phyloP scores from a whole-genome alignment of 2,329 filamentous ascomycete genomes.

The Calonectria montana region DNA sequence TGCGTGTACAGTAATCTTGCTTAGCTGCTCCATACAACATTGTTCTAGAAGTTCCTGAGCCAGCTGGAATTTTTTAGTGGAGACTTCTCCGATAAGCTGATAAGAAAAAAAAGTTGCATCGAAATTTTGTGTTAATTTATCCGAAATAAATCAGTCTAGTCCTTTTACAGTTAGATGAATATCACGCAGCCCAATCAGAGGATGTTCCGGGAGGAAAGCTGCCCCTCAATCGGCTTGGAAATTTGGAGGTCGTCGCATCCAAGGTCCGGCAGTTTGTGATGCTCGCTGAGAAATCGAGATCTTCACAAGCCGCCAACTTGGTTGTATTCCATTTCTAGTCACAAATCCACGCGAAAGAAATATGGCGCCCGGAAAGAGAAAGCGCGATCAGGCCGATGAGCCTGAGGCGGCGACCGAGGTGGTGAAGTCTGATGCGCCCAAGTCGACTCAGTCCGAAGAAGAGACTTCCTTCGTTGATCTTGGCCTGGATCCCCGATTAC shows the following conservation, averaged over 20 bases:
- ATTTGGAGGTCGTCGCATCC: slow-evolving; percentile 40
- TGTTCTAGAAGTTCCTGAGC: neutral
- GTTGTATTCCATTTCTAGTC: slow-evolving; percentile 8
- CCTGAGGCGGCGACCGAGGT: slow-evolving; percentile 48
- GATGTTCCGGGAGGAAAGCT: slow-evolving; percentile 26
- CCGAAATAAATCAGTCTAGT: neutral
- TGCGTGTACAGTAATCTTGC: neutral
- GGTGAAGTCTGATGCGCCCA: slow-evolving; percentile 43
- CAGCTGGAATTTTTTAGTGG: slow-evolving; percentile 13
- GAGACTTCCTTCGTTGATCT: slow-evolving; percentile 77
- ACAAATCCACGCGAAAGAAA: slow-evolving; percentile 6
- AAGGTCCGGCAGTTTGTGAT: slow-evolving; percentile 30
- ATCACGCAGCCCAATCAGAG: neutral
- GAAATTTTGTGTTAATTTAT: slow-evolving; percentile 35
- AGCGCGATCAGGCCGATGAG: slow-evolving; percentile 68
- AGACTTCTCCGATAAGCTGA: slow-evolving; percentile 33
- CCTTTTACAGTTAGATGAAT: neutral
- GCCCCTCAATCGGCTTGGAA: slow-evolving; percentile 41
- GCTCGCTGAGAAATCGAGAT: slow-evolving; percentile 36
- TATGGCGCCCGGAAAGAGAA: slow-evolving; percentile 60
- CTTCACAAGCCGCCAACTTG: slow-evolving; percentile 18
- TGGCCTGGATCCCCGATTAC: slow-evolving; percentile 83
- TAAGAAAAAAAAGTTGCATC: slow-evolving; percentile 40
- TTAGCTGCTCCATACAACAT: neutral
- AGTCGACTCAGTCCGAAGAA: slow-evolving; percentile 37